Evolutionary conservation across 805 yeast species (phyloP).

Genomic region (Wickerhamomyces rabaulensis): DNA sequence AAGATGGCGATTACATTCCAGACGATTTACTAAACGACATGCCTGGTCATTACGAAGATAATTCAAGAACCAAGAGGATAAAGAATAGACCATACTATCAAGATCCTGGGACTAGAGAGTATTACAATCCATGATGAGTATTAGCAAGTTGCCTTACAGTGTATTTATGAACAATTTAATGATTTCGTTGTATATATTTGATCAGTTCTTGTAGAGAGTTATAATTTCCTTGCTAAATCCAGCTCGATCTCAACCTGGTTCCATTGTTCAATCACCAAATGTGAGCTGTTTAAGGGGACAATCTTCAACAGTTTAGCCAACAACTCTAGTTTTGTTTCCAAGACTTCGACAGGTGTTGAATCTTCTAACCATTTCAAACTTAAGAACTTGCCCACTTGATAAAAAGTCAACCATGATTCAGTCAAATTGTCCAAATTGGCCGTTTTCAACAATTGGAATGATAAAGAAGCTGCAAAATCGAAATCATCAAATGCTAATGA

Average conservation of each 20-base stretch:
- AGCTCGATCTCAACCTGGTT: slow-evolving; percentile 39
- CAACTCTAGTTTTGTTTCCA: not conserved
- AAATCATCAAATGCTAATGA: slow-evolving; percentile 63
- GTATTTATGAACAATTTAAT: not conserved
- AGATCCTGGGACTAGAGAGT: not conserved
- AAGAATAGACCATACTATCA: not conserved
- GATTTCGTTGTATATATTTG: not conserved
- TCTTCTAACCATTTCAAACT: not conserved
- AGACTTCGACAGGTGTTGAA: not conserved
- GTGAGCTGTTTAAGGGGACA: slow-evolving; percentile 39
- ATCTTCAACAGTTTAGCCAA: slow-evolving; percentile 4
- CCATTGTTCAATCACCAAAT: slow-evolving; percentile 61
- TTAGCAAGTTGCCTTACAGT: too few species aligned
- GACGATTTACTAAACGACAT: not conserved
- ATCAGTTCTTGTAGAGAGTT: not conserved
- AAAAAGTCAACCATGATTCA: slow-evolving; percentile 52
- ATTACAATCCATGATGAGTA: not conserved
- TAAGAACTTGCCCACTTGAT: slow-evolving; percentile 5
- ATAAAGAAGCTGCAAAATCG: slow-evolving; percentile 42
- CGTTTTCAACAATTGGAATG: slow-evolving; percentile 28
- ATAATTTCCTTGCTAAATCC: slow-evolving; percentile 21
- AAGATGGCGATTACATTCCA: not conserved
- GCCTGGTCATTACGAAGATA: not conserved
- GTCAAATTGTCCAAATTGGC: slow-evolving; percentile 5
- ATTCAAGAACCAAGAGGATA: not conserved